phyloP scores from a whole-genome alignment of 2,329 filamentous ascomycete genomes.

The Fusarium falciforme region DNA sequence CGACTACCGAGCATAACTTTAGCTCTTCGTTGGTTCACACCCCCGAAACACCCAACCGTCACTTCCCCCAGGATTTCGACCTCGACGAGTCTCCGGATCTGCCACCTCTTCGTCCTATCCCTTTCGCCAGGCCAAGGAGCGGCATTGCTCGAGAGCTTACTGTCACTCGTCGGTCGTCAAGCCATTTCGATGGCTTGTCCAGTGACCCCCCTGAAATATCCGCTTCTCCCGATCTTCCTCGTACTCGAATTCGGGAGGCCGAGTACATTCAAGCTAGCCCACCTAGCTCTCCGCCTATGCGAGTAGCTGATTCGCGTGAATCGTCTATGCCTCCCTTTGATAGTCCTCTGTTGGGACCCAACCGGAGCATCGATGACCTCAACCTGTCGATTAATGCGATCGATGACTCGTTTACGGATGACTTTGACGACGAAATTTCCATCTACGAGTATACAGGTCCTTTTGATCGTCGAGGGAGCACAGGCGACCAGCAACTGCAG shows the following conservation, averaged over 20 bases:
- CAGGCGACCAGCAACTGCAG: slow-evolving; percentile 76
- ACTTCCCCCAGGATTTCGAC: slow-evolving; percentile 31
- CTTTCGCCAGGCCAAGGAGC: slow-evolving; percentile 44
- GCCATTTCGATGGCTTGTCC: slow-evolving; percentile 53
- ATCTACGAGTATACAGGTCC: slow-evolving; percentile 44
- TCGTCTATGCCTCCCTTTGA: slow-evolving; percentile 57
- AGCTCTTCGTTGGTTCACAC: slow-evolving; percentile 15
- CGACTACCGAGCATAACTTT: slow-evolving; percentile 26
- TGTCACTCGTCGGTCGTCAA: slow-evolving; percentile 51
- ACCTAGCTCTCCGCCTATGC: slow-evolving; percentile 60
- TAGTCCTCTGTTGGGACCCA: slow-evolving; percentile 57
- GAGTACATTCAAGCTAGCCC: slow-evolving; percentile 56
- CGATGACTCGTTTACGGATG: slow-evolving; percentile 59
- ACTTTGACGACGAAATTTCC: slow-evolving; percentile 57
- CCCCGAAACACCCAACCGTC: slow-evolving; percentile 37
- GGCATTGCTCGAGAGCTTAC: slow-evolving; percentile 53
- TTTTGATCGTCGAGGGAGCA: slow-evolving; percentile 48
- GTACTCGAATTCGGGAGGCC: slow-evolving; percentile 46
- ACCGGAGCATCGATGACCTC: slow-evolving; percentile 55
- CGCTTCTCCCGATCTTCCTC: slow-evolving; percentile 53
- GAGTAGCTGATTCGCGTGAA: slow-evolving; percentile 27
- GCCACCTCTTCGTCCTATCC: slow-evolving; percentile 49
- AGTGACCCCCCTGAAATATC: slow-evolving; percentile 59
- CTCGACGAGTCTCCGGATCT: slow-evolving; percentile 50
- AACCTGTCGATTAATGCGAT: slow-evolving; percentile 54